These are phyloP conservation scores for Claviceps sp. DNA, from an alignment of 2,329 filamentous ascomycete genomes.

Conservation along the genomic window DNA sequence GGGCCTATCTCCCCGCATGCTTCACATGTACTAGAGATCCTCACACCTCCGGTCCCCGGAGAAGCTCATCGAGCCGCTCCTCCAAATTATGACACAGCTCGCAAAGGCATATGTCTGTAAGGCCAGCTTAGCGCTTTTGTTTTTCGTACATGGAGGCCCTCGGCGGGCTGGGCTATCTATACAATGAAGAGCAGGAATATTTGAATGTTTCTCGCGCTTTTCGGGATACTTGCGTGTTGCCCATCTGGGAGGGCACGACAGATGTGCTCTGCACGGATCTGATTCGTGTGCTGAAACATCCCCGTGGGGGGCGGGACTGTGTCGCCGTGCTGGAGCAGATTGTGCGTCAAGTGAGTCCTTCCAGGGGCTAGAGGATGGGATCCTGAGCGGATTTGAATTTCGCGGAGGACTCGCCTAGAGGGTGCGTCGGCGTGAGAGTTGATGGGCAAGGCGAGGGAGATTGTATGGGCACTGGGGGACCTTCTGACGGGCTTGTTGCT, in stretches of 20 bases:
- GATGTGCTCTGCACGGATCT: conserved; percentile 50
- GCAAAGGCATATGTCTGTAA: conserved; percentile 46
- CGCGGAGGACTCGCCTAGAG: conserved; percentile 24
- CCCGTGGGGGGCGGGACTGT: conserved; percentile 21
- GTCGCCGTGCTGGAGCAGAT: conserved; percentile 31
- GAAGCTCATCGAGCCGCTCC: conserved; percentile 26
- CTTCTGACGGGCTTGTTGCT: conserved; percentile 30
- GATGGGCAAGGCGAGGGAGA: conserved; percentile 30
- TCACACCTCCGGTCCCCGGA: conserved; percentile 18
- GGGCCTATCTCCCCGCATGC: conserved; percentile 7
- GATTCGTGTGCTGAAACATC: conserved; percentile 33
- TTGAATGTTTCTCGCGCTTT: conserved; percentile 54
- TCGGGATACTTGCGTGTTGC: conserved; percentile 48
- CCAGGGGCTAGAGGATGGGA: conserved; percentile 17
- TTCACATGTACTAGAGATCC: conserved; percentile 12
- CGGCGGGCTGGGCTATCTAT: conserved; percentile 53
- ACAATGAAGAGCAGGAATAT: conserved; percentile 48
- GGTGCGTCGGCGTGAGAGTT: conserved; percentile 23
- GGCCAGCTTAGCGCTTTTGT: conserved; percentile 33
- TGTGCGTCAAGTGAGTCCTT: conserved; percentile 14
- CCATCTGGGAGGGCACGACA: conserved; percentile 63
- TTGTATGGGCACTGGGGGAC: conserved; percentile 31
- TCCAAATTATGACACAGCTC: conserved; percentile 46
- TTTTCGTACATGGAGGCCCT: conserved; percentile 49
- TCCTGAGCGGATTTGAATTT: conserved; percentile 25